Base-by-base conservation (phyloP, 495 filamentous ascomycete genomes). In the Penicillium salamii region DNA sequence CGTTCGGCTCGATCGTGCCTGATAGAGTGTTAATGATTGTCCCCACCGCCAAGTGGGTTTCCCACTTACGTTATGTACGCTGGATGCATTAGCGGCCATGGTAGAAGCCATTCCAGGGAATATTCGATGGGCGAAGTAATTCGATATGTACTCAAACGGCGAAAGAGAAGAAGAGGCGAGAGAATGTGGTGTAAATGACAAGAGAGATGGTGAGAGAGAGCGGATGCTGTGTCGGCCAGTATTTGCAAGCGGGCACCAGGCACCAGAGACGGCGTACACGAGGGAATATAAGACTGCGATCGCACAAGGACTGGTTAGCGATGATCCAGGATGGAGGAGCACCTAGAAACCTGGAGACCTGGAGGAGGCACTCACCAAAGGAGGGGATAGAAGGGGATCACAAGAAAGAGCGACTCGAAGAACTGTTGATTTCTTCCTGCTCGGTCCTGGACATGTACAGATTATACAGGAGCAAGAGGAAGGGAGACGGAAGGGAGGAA, bases 1-100 rank as follows among this genome's bases (percentile, higher is more conserved):
- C 24, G 55, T 46, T 41, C 67, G 67, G 54, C 59, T 72, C 9
- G 69, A 59, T 46, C 70, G 69, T 49, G 63, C 69, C 72, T 75
- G 31, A 5, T 34, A 0, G 7, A 1, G 1, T 45, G 35, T 38
- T 42, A 50, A 18, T 12, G 1, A 20, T 19, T 12, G 18, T 23
- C 7, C 14, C 6, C 11, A 9, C 8, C 20, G 15, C 31, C 7
- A 24, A 3, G 23, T 20, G 6, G 21, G 29, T 14, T 26, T 42
- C 29, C 15, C 23, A 61, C 65, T 65, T 46, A 71, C 68, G 59
- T 70, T 69, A 63, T 72, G 68, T 54, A 69, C 67, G 47, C 59
- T 59, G 46, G 55, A 59, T 50, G 63, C 38, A 52, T 75, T 73
- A 14, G 65, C 66, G 35, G 67, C 65, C 64, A 70, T 74, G 19